Conservation (phyloP, 1,139 yeast species). For the Insectozyma bohioensis region DNA sequence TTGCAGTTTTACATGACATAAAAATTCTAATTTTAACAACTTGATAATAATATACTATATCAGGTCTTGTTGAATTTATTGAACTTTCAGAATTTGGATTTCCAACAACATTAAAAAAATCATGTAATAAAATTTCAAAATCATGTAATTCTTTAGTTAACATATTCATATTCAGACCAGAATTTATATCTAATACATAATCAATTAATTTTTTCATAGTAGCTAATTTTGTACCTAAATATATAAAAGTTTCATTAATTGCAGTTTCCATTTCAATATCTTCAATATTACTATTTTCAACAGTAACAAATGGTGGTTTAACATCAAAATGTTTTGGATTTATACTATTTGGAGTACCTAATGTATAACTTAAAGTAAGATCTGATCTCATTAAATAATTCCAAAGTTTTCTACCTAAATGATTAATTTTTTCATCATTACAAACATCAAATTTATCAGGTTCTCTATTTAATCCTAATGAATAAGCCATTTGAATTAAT, state of each 20-base stretch:
- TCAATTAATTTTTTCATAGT: slow-evolving; percentile 13
- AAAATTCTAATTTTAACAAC: slow-evolving; percentile 9
- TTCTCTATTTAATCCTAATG: slow-evolving; percentile 47
- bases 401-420: slow-evolving; percentile 52
- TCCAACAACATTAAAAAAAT: slow-evolving; percentile 12
- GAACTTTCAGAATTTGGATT: slow-evolving; percentile 1
- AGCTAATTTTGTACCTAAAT: slow-evolving; percentile 9
- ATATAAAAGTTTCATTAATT: slow-evolving; percentile 11
- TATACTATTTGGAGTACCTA: slow-evolving; percentile 39
- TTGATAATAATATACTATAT: slow-evolving; percentile 6
- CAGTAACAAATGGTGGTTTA: slow-evolving; percentile 27
- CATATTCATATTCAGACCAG: slow-evolving; percentile 17
- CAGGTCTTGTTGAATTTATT: slow-evolving; percentile 2
- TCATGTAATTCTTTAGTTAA: slow-evolving; percentile 17
- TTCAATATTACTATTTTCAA: slow-evolving; percentile 10
- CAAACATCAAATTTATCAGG: slow-evolving; percentile 27
- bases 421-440: slow-evolving; percentile 27
- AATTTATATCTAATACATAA: slow-evolving; percentile 17
- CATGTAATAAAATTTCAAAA: slow-evolving; percentile 17
- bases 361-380: slow-evolving; percentile 29
- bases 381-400: slow-evolving; percentile 37
- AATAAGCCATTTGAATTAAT: slow-evolving; percentile 39
- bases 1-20: slow-evolving; percentile 19
- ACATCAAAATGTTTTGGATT: slow-evolving; percentile 35
- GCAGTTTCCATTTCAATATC: slow-evolving; percentile 17